Base-by-base conservation (phyloP, 2,329 filamentous ascomycete genomes). In the Madurella fahalii region DNA sequence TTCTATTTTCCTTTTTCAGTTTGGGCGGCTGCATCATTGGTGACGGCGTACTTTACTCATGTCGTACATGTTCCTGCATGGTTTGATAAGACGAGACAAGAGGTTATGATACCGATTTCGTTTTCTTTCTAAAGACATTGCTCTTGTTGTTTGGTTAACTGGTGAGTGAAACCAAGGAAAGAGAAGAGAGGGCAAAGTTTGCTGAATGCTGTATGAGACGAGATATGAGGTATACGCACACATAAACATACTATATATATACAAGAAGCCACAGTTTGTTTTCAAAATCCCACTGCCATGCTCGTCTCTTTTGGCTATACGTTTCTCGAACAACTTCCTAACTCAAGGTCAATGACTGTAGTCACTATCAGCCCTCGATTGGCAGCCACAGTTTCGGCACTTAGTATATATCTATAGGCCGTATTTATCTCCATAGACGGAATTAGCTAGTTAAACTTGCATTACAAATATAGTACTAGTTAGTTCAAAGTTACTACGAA, bases 21-120 rank as follows among this genome's bases (percentile, higher is more conserved):
- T 47, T 47, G 50, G 41, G 30, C 16, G 40, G 47, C 52, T 50
- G 50, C 43, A 50, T 54, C 39, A 55, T 44, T 40, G 39, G 52
- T 41, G 52, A 47, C 53, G 42, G 20, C 42, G 16, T 44, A 13
- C 15, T 44, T 30, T 44, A 18, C n/a, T 31, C 13, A 44, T 44
- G 20, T 17, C 20, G 5, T 44, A 18, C 42, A 31, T 44, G 42
- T 37, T 11, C 13, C 13, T 37, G 9, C 34, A 37, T 37, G 34
- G 34, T 11, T 30, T 44, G 18, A 44, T 31, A 44, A 44, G 20
- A 44, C n/a, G 18, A 20, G 18, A n/a, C 42, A 44, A 43, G 40
- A 43, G 42, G 15, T 44, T 31, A 44, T 44, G 42, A 44, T 44
- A 44, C 42, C 42, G 42, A 25, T 30, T 31, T 4, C 39, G 15